Base-by-base conservation (phyloP, 176 grass and related monocot genomes). In the Musa troglodytarum region DNA sequence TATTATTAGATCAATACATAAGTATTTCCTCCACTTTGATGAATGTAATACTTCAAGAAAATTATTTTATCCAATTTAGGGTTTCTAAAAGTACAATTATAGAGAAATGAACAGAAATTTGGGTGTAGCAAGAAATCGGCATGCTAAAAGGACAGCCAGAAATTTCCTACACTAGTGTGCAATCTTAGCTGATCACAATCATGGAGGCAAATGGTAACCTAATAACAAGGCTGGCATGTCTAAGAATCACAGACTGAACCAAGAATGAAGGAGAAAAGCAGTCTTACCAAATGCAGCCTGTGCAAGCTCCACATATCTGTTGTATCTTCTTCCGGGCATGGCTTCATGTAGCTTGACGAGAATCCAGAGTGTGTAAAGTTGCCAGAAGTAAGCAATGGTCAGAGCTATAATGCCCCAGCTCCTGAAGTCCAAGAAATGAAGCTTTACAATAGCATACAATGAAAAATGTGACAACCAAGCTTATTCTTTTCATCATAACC, bases 271-370 rank as follows among this genome's bases (percentile, higher is more conserved):
- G 54, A 19, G 56, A 71, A 53, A 63, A 54, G 22, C 83, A 83
- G 66, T 78, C 88, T 93, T 73, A 93, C 94, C 94, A 66, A 98
- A 98, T 62, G 94, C 94, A 82, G 94, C 90, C 65, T 98, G 94
- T 78, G 94, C 94, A 72, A 98, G 90, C 86, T 98, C 94, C 65
- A 93, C 82, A 71, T 98, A 98, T 83, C 94, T 90, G 59, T 98
- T 98, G 77, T 98, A 98, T 76, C 95, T 90, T 81, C 82, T 91
- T 65, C 95, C 90, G 56, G 95, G 95, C 43, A 93, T 86, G 65
- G 95, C 95, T 88, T 98, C 95, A 82, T 98, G 90, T 86, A 98
- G 88, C 74, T 91, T 98, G 65, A 98, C 88, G 13, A 98, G 88
- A 76, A 98, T 84, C 88, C 88, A 93, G 15, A 93, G 88, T 8